These are phyloP conservation scores for Cryptococcus sp. DNA, from an alignment of 1,284 basidiomycete genomes.

Conservation along the genomic window DNA sequence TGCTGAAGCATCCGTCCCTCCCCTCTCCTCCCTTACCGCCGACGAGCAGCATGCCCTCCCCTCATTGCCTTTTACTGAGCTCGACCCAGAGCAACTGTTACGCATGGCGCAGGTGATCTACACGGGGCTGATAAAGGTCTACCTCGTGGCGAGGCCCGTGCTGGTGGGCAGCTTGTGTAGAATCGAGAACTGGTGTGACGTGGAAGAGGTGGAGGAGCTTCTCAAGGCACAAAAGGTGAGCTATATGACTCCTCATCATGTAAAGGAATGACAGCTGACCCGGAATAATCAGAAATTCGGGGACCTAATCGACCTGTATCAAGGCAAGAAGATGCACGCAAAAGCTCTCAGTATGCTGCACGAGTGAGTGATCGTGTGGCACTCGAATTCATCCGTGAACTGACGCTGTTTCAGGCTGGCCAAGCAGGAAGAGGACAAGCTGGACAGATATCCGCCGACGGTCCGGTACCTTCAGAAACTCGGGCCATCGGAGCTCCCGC, in stretches of 20 bases:
- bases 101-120: slow-evolving; percentile 90
- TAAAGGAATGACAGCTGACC: too few relatives aligned
- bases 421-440: slow-evolving; percentile 69
- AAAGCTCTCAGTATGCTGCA: slow-evolving; percentile 79
- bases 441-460: slow-evolving; percentile 77
- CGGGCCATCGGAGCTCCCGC: slow-evolving; percentile 70
- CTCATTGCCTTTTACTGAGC: slow-evolving; percentile 62
- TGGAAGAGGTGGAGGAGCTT: slow-evolving; percentile 88
- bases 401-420: slow-evolving; percentile 59
- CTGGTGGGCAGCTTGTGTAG: slow-evolving; percentile 85
- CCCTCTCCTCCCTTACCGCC: slow-evolving; percentile 52
- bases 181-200: slow-evolving; percentile 94
- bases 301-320: slow-evolving; percentile 87
- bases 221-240: slow-evolving; percentile 73
- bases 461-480: slow-evolving; percentile 89
- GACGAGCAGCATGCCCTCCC: slow-evolving; percentile 68
- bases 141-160: slow-evolving; percentile 75
- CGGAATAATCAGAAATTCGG: slow-evolving; percentile 85
- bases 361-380: slow-evolving; percentile 57
- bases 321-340: slow-evolving; percentile 90
- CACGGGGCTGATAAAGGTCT: slow-evolving; percentile 92
- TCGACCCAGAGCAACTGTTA: slow-evolving; percentile 75
- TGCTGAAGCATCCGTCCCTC: slow-evolving; percentile 33
- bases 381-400: background rate
- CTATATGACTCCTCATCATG: background rate